phyloP scores from a whole-genome alignment of 1,284 basidiomycete species.

The Athelia sp. region DNA sequence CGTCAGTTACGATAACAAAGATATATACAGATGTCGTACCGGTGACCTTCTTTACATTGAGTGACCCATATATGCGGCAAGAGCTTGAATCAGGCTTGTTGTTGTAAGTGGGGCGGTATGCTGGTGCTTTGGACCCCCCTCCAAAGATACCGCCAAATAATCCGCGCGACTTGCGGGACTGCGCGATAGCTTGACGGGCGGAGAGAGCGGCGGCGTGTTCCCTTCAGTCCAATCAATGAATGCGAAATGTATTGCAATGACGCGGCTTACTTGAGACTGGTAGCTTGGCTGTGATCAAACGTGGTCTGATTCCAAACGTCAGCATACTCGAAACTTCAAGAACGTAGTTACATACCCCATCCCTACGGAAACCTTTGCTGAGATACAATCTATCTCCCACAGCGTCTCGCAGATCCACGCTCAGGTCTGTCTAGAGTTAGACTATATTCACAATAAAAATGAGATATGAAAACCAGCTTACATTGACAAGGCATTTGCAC shows the following conservation, averaged over 20 bases:
- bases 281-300: conserved; percentile 84
- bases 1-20: neutral
- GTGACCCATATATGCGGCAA: conserved; percentile 83
- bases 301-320: conserved; percentile 44
- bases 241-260: neutral
- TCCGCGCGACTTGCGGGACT: conserved; percentile 68
- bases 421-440: conserved; percentile 32
- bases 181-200: conserved; percentile 61
- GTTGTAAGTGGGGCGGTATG: conserved; percentile 69
- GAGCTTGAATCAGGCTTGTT: conserved; percentile 63
- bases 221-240: conserved; percentile 21
- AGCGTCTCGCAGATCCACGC: conserved; percentile 88
- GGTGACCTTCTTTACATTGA: conserved; percentile 88
- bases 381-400: conserved; percentile 89
- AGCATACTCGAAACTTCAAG: conserved; percentile 2
- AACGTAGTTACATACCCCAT: conserved; percentile 56
- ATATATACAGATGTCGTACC: conserved; percentile 31
- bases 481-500: conserved; percentile 92
- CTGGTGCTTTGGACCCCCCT: conserved; percentile 28
- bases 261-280: conserved; percentile 52
- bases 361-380: conserved; percentile 79
- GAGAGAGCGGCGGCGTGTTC: conserved; percentile 63
- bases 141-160: conserved; percentile 54
- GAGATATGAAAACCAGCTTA: conserved; percentile 36
- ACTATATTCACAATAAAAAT: neutral